Base-by-base conservation (phyloP, 352 stramenopile genomes). In the Pilasporangium apinafurcum region DNA sequence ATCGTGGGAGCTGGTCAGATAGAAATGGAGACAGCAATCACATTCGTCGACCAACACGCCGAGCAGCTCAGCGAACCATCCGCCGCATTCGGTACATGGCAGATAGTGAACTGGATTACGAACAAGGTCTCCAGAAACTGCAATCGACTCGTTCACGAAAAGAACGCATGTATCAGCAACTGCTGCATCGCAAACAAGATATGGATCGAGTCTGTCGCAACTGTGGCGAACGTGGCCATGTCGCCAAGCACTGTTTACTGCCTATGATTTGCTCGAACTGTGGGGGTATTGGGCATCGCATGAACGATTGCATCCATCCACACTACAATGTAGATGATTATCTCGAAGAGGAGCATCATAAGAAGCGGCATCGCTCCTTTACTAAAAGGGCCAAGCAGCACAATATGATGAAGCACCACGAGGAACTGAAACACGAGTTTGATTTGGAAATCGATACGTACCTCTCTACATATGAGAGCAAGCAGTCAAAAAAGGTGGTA, bases 211-310 rank as follows among this genome's bases (percentile, higher is more conserved):
- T 89, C 37, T 92, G 80, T 50, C 62, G 50, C 22, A 92, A 92
- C 48, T 92, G 80, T 54, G 80, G 80, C 17, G 76, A 92, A 51
- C 69, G 41, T 2, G 80, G 80, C 13, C 80, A 92, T 50, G 57
- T 82, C 14, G 37, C 69, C 13, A 60, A 59, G 42, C 83, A 88
- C 62, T 92, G 80, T 36, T 54, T 86, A 42, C 48, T 92, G 32
- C 80, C 80, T 5, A 45, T 59, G 35, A 89, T 92, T 59, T 92
- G 80, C 66, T 72, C 67, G 37, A 84, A 84, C 52, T 92, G 80
- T 42, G 80, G 80, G 36, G 78, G 70, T 32, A 53, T 92, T 12
- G 79, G 77, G 28, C 80, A 92, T 53, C 51, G 49, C 18, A 48
- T 49, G 18, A 37, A 37, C 46, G 59, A 86, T 37, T 92, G 80